phyloP scores from a whole-genome alignment of 371 early-diverging fungal genomes.

The Entomophthora muscae region DNA sequence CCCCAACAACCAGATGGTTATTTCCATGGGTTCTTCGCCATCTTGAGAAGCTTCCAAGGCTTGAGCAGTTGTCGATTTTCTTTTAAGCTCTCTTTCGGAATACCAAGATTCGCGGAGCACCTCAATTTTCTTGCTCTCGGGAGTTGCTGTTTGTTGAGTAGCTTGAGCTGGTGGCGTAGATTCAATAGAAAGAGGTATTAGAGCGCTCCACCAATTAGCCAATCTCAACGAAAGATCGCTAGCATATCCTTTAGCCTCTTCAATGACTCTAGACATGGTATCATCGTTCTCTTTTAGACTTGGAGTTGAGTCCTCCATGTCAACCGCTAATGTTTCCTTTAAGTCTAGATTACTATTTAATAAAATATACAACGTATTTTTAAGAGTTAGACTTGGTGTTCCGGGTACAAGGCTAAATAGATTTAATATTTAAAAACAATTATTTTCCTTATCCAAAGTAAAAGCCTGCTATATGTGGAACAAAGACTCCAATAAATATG shows the following conservation, averaged over 20 bases:
- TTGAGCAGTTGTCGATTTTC: not conserved
- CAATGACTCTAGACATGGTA: not conserved
- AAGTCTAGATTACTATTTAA: no score
- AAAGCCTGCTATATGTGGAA: no score
- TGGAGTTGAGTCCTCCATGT: not conserved
- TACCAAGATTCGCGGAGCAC: not conserved
- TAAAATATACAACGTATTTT: no score
- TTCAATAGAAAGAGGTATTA: not conserved
- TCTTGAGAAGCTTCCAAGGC: not conserved
- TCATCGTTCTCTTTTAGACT: not conserved
- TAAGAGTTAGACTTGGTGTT: no score
- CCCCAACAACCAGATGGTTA: constrained; percentile 10
- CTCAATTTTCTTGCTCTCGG: not conserved
- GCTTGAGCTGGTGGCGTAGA: not conserved
- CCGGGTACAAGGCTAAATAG: no score
- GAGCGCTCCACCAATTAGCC: not conserved
- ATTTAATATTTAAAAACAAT: no score
- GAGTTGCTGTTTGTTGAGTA: not conserved
- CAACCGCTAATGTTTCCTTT: no score
- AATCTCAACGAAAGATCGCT: not conserved
- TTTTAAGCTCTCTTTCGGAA: not conserved
- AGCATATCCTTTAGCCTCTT: not conserved
- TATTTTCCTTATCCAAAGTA: no score
- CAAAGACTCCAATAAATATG: no score
- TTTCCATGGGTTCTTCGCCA: not conserved